A percentile compares a stretch with the other conserved stretches of the same genome.
Evolutionary conservation across 768 basidiomycete species (phyloP).

Genomic region (Candolleomyces aberdarensis): DNA sequence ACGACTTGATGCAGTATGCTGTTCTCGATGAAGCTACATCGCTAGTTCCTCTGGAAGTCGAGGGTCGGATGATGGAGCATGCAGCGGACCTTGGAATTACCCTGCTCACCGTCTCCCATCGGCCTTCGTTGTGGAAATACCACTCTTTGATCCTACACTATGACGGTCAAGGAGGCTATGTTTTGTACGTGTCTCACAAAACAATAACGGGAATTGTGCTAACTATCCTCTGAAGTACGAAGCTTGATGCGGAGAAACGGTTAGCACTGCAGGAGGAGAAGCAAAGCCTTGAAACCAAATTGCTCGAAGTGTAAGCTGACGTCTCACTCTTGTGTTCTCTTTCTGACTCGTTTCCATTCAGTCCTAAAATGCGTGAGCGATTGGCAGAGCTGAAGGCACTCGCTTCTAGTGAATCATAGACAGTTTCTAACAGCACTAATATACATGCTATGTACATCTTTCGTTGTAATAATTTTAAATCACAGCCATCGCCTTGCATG

Average conservation of each 20-base stretch:
- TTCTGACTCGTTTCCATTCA: slow-evolving; percentile 22
- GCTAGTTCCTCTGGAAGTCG: slow-evolving; percentile 88
- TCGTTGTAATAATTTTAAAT: neutral
- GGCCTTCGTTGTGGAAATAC: slow-evolving; percentile 92
- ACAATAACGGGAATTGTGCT: neutral
- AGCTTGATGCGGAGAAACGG: slow-evolving; percentile 86
- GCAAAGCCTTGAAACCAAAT: slow-evolving; percentile 78
- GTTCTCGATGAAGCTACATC: slow-evolving; percentile 97
- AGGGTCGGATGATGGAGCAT: slow-evolving; percentile 93
- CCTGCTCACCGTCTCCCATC: slow-evolving; percentile 91
- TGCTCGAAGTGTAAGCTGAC: slow-evolving; percentile 74
- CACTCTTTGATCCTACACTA: slow-evolving; percentile 87
- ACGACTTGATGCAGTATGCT: slow-evolving; percentile 62
- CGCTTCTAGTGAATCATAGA: slow-evolving; percentile 13
- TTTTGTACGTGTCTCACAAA: slow-evolving; percentile 63
- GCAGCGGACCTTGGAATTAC: slow-evolving; percentile 88
- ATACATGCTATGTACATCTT: neutral
- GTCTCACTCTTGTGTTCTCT: neutral
- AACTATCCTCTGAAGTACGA: slow-evolving; percentile 52
- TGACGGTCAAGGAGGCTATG: slow-evolving; percentile 92
- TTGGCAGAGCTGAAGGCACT: slow-evolving; percentile 60
- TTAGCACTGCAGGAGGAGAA: slow-evolving; percentile 94
- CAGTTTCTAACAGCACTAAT: neutral
- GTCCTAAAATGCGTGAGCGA: slow-evolving; percentile 79
- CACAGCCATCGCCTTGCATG: neutral